A percentile compares a stretch with the other conserved stretches of the same genome.
phyloP scores from a whole-genome alignment of 2,329 filamentous ascomycete species.

The Pyrenophora seminiperda region DNA sequence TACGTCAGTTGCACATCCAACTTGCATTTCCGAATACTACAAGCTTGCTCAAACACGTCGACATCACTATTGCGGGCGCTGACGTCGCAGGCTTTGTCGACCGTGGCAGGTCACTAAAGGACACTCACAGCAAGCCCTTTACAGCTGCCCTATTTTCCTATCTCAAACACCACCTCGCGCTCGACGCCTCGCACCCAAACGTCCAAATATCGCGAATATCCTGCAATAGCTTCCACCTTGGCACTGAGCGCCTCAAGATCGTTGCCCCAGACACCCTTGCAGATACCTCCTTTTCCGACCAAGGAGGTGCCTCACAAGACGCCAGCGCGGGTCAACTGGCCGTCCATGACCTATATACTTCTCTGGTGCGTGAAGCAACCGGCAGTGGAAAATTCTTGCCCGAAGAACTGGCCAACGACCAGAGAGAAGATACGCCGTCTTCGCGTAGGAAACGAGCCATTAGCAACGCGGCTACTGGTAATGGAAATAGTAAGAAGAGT shows the following conservation, averaged over 20 bases:
- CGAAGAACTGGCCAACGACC: slow-evolving; percentile 18
- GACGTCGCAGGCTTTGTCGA: slow-evolving; percentile 47
- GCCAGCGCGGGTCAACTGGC: slow-evolving; percentile 40
- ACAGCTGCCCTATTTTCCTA: slow-evolving; percentile 49
- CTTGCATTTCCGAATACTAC: slow-evolving; percentile 41
- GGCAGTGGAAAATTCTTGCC: slow-evolving; percentile 41
- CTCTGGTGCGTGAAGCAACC: slow-evolving; percentile 41
- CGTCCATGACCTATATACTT: slow-evolving; percentile 38
- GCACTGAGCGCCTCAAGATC: slow-evolving; percentile 49
- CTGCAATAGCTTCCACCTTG: slow-evolving; percentile 51
- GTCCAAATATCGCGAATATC: slow-evolving; percentile 51
- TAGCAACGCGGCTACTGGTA: slow-evolving; percentile 28
- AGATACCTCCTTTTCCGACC: slow-evolving; percentile 33
- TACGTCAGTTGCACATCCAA: slow-evolving; percentile 45
- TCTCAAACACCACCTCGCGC: slow-evolving; percentile 49
- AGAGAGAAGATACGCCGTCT: slow-evolving; percentile 30
- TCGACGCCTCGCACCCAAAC: slow-evolving; percentile 48
- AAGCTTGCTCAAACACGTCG: slow-evolving; percentile 48
- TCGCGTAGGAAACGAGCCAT: slow-evolving; percentile 38
- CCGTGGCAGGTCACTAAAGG: slow-evolving; percentile 31
- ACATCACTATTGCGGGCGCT: slow-evolving; percentile 50
- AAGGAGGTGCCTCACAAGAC: slow-evolving; percentile 28
- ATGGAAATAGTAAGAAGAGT: slow-evolving; percentile 32
- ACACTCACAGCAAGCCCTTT: slow-evolving; percentile 40
- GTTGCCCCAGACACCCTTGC: slow-evolving; percentile 32